phyloP scores from a whole-genome alignment of 2,329 filamentous ascomycete genomes.

The Apiospora sp. region DNA sequence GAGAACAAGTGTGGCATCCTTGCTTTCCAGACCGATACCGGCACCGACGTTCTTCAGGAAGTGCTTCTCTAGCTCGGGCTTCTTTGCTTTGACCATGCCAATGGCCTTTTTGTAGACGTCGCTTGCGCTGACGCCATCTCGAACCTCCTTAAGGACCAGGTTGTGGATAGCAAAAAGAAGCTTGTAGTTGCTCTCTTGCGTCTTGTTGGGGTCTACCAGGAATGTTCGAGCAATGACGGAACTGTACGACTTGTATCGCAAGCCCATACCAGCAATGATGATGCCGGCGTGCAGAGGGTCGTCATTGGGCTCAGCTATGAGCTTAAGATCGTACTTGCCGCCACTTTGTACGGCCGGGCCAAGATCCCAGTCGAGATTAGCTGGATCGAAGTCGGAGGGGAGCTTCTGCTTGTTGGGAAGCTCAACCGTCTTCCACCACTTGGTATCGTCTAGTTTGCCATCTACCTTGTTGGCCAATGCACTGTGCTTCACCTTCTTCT shows the following conservation, averaged over 20 bases:
- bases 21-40: slow-evolving; percentile 91
- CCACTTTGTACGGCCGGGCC: slow-evolving; percentile 93
- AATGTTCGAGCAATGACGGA: slow-evolving; percentile 93
- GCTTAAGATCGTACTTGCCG: slow-evolving; percentile 90
- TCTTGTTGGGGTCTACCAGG: slow-evolving; percentile 95
- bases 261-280: slow-evolving; percentile 89
- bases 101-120: slow-evolving; percentile 93
- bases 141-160: slow-evolving; percentile 87
- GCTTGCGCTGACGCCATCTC: slow-evolving; percentile 85
- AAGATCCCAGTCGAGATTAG: slow-evolving; percentile 93
- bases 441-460: slow-evolving; percentile 88
- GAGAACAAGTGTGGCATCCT: slow-evolving; percentile 82
- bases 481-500: slow-evolving; percentile 96
- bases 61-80: slow-evolving; percentile 93
- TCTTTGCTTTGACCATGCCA: slow-evolving; percentile 82
- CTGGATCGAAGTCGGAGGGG: slow-evolving; percentile 83
- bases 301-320: slow-evolving; percentile 79
- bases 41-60: slow-evolving; percentile 93
- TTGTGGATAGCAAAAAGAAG: slow-evolving; percentile 86
- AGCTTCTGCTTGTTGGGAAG: slow-evolving; percentile 77
- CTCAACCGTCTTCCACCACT: slow-evolving; percentile 87
- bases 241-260: slow-evolving; percentile 96
- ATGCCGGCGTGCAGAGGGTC: slow-evolving; percentile 88
- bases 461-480: slow-evolving; percentile 86
- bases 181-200: slow-evolving; percentile 94